phyloP scores from a whole-genome alignment of 176 grass and related monocot genomes.

The maize (Zea mays) region DNA sequence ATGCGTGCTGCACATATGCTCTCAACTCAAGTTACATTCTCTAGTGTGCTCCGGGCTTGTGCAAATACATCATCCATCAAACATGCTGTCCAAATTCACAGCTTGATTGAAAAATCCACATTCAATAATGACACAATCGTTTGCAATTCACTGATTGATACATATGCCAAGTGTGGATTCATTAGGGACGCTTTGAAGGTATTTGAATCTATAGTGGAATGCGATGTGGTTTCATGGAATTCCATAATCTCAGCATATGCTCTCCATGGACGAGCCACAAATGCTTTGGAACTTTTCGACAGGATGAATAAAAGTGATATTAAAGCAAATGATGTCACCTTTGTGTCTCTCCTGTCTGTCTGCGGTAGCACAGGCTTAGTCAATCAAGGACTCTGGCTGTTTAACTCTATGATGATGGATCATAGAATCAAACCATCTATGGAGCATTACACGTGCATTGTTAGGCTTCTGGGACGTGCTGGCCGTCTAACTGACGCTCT shows the following conservation, averaged over 20 bases:
- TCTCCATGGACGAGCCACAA: constrained; percentile 37
- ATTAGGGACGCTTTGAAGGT: constrained; percentile 59
- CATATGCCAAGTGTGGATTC: constrained; percentile 77
- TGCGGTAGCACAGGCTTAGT: constrained; percentile 48
- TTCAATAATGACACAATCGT: constrained; percentile 53
- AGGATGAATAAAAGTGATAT: constrained; percentile 41
- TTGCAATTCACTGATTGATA: constrained; percentile 73
- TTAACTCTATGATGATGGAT: constrained; percentile 45
- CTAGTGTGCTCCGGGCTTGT: constrained; percentile 70
- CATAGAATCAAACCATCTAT: constrained; percentile 45
- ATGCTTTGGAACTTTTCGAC: constrained; percentile 42
- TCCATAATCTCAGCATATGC: constrained; percentile 48
- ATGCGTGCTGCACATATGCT: constrained; percentile 43
- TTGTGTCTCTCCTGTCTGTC: constrained; percentile 49
- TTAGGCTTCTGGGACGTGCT: constrained; percentile 54
- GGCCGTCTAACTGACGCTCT: constrained; percentile 43
- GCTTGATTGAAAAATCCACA: constrained; percentile 65
- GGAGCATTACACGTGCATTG: constrained; percentile 59
- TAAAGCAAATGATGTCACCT: constrained; percentile 44
- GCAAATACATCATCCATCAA: constrained; percentile 54
- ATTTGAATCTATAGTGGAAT: constrained; percentile 40
- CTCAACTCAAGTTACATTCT: constrained; percentile 75
- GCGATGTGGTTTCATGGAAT: constrained; percentile 52
- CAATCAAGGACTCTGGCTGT: constrained; percentile 36
- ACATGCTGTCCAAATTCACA: constrained; percentile 60